Base-by-base conservation (phyloP, 177 flowering plant species). In the Vitis hybrid region DNA sequence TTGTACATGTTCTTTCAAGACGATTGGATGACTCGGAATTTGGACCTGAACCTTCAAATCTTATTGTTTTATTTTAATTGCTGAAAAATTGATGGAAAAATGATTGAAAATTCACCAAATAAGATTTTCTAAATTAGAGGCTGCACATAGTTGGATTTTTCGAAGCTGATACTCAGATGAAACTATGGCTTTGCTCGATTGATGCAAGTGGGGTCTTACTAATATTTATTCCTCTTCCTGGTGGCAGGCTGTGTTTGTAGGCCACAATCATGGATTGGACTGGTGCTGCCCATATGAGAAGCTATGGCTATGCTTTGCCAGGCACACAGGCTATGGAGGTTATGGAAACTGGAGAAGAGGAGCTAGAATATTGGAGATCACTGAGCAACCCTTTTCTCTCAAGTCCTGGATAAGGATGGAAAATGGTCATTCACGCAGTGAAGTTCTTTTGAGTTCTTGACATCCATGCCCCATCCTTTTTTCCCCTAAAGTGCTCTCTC, bases 331-430 rank as follows among this genome's bases (percentile, higher is more conserved):
- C 24, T 94, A 94, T 76, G 97, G 98, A 65, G 97, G 98, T 40
- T 94, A 92, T 65, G 98, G 97, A 50, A 68, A 82, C 62, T 92
- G 97, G 97, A 46, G 90, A 6, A 85, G 92, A 82, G 97, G 97
- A 57, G 88, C 98, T 5, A 82, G 98, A 77, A 79, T 94, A 35
- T 21, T 92, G 15, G 93, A 92, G 78, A 84, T 92, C 27, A 81
- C 75, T 12, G 64, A 84, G 67, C 52, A 80, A 19, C 94, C 96
- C 4, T 85, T 91, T 77, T 80, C 90, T 24, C 70, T 92, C 67
- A 87, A 82, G 74, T 87, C 97, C 40, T 94, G 98, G 97, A 91
- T 92, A 69, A 86, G 94, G 73, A 94, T 94, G 98, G 98, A 94
- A 69, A 86, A 92, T 79, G 91, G 90, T 49, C 13, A 1, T 14